Percentiles rank a stretch among this genome's conserved stretches.
Conservation (phyloP, 108 stramenopile species). For the Aurantiochytrium sp. region DNA sequence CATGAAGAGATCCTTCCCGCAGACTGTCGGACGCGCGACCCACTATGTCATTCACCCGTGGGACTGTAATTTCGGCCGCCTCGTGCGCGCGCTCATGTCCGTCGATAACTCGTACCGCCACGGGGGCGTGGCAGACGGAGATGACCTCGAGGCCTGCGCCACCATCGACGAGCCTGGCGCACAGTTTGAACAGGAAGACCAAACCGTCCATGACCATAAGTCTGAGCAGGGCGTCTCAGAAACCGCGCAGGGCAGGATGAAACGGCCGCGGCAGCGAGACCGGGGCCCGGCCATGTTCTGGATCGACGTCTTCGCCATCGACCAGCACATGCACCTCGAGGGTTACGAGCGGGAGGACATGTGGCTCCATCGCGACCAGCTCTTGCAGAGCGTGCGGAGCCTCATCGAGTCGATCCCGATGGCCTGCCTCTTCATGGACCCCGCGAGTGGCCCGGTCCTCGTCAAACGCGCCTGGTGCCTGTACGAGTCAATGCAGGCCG, state of each 20-base stretch:
- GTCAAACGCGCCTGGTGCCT: not conserved
- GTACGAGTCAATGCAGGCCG: slow-evolving; percentile 21
- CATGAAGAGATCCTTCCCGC: not conserved
- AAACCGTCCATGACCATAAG: too few species aligned
- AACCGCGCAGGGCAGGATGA: not conserved
- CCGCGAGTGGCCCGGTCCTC: not conserved
- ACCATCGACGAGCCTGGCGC: not conserved
- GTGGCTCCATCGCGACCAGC: not conserved
- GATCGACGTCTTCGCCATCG: slow-evolving; percentile 9
- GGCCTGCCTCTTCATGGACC: slow-evolving; percentile 11
- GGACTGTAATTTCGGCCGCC: slow-evolving; percentile 1
- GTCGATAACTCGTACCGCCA: not conserved
- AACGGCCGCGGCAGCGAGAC: not conserved
- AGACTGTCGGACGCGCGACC: not conserved
- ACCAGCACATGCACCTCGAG: slow-evolving; percentile 20
- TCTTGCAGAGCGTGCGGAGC: not conserved
- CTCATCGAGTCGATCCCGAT: not conserved
- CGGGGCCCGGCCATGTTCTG: not conserved
- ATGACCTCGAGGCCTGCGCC: not conserved
- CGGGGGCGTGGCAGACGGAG: not conserved
- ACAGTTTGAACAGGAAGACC: too few species aligned
- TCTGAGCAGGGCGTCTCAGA: too few species aligned
- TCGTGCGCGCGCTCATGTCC: not conserved
- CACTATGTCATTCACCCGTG: slow-evolving; percentile 9
- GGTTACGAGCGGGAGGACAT: not conserved